Evolutionary conservation across 1,284 basidiomycete genomes (phyloP).

Genomic region (Tausonia pullulans): DNA sequence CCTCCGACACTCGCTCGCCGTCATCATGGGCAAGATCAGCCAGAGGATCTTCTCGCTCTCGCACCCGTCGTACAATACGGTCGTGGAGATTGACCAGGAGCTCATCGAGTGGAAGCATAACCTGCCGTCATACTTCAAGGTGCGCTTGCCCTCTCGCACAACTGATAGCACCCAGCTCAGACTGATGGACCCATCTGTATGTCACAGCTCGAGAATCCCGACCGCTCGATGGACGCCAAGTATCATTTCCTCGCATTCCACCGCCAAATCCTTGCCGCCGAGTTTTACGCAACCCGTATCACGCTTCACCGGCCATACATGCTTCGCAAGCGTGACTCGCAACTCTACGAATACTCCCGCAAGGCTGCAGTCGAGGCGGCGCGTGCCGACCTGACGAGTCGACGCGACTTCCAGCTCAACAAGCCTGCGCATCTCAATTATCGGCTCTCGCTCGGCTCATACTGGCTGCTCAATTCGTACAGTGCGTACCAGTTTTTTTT

Average conservation of each 20-base stretch:
- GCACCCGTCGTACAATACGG: slow-evolving; percentile 36
- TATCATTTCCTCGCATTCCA: slow-evolving; percentile 17
- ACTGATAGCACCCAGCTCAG: no score
- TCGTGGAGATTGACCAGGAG: slow-evolving; percentile 36
- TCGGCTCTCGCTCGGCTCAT: slow-evolving; percentile 10
- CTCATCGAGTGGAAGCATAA: slow-evolving; percentile 22
- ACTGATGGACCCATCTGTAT: no score
- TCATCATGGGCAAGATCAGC: slow-evolving; percentile 37
- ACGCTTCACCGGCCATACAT: slow-evolving; percentile 29
- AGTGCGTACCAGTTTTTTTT: neutral
- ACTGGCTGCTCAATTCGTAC: slow-evolving; percentile 16
- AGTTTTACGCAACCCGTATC: slow-evolving; percentile 17
- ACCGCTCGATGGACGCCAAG: slow-evolving; percentile 13
- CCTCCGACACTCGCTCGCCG: slow-evolving; percentile 33
- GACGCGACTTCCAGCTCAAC: slow-evolving; percentile 35
- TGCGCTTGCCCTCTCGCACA: no score
- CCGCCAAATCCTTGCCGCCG: slow-evolving; percentile 14
- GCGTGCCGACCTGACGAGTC: slow-evolving; percentile 34
- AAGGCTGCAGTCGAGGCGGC: slow-evolving; percentile 37
- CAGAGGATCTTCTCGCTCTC: slow-evolving; percentile 38
- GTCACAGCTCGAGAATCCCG: slow-evolving; percentile 13
- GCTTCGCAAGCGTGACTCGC: slow-evolving; percentile 34
- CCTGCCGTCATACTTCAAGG: slow-evolving; percentile 15
- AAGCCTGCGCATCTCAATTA: slow-evolving; percentile 21
- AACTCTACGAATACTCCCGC: slow-evolving; percentile 34